Evolutionary conservation across 2,329 filamentous ascomycete species (phyloP).

Genomic region (Colletotrichum sp.): DNA sequence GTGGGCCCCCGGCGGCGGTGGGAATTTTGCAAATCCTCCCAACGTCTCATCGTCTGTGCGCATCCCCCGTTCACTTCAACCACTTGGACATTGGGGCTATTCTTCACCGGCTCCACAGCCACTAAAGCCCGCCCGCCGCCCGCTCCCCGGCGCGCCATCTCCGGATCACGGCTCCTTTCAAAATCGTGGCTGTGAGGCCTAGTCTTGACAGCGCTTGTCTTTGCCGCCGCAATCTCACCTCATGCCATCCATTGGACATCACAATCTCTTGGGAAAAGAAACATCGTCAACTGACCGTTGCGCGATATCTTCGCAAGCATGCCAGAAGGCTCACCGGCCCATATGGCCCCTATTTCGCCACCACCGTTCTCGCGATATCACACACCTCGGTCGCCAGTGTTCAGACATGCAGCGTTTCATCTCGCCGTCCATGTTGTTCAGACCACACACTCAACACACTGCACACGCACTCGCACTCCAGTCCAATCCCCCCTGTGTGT

Average conservation of each 20-base stretch:
- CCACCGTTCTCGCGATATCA: background rate
- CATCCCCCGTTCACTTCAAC: background rate
- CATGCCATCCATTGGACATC: background rate
- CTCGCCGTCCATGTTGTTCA: constrained; percentile 3
- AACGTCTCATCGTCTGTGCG: constrained; percentile 16
- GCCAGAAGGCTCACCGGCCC: too few relatives aligned
- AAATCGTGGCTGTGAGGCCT: background rate
- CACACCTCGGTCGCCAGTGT: background rate
- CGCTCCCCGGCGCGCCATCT: background rate
- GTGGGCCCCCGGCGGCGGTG: background rate
- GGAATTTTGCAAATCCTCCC: background rate
- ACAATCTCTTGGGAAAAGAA: background rate
- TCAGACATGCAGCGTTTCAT: constrained; percentile 21
- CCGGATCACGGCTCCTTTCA: background rate
- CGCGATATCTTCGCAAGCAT: background rate
- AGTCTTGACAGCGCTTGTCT: background rate
- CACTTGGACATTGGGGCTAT: background rate
- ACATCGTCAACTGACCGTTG: background rate
- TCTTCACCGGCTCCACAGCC: background rate
- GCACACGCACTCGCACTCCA: background rate
- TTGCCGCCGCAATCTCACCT: background rate
- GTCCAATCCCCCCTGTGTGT: background rate
- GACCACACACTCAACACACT: background rate
- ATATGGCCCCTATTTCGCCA: background rate
- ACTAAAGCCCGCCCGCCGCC: background rate